A percentile compares a stretch with the other conserved stretches of the same genome.
phyloP scores from a whole-genome alignment of 1,284 basidiomycete species.

The Pyrrhoderma noxium region DNA sequence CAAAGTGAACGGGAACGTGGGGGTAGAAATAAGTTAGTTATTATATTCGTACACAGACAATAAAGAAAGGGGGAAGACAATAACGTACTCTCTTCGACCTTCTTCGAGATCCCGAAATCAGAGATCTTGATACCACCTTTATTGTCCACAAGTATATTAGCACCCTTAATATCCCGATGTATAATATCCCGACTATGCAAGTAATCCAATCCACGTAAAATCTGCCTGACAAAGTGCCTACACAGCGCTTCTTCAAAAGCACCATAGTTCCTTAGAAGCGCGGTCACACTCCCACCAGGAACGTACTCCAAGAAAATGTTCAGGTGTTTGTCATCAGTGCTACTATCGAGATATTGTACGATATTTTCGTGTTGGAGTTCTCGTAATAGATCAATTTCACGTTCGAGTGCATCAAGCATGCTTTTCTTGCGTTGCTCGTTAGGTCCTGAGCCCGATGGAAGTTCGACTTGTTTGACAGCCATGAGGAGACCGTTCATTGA shows the following conservation, averaged over 20 bases:
- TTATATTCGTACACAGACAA: not conserved
- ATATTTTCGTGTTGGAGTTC: constrained; percentile 96
- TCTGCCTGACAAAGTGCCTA: constrained; percentile 92
- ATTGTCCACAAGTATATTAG: constrained; percentile 97
- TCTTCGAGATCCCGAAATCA: constrained; percentile 99
- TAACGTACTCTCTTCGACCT: constrained; percentile 86
- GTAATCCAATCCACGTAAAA: constrained; percentile 86
- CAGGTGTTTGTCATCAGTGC: constrained; percentile 79
- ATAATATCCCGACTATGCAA: constrained; percentile 94
- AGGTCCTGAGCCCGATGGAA: constrained; percentile 79
- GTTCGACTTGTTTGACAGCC: constrained; percentile 99
- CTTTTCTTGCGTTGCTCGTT: constrained; percentile 92
- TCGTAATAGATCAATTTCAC: constrained; percentile 94
- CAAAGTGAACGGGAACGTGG: not conserved
- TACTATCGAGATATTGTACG: constrained; percentile 94
- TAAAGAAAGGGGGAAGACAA: not conserved
- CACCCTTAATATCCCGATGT: constrained; percentile 98
- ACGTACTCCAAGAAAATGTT: constrained; percentile 99
- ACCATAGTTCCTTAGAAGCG: constrained; percentile 88
- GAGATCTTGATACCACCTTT: constrained; percentile 98
- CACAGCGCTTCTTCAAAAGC: constrained; percentile 95
- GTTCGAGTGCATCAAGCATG: constrained; percentile 92
- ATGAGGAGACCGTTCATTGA: constrained; percentile 89
- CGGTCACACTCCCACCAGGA: constrained; percentile 94
- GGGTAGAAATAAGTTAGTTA: not conserved